phyloP scores from a whole-genome alignment of 2,329 filamentous ascomycete species.

The Metarhizium anisopliae region DNA sequence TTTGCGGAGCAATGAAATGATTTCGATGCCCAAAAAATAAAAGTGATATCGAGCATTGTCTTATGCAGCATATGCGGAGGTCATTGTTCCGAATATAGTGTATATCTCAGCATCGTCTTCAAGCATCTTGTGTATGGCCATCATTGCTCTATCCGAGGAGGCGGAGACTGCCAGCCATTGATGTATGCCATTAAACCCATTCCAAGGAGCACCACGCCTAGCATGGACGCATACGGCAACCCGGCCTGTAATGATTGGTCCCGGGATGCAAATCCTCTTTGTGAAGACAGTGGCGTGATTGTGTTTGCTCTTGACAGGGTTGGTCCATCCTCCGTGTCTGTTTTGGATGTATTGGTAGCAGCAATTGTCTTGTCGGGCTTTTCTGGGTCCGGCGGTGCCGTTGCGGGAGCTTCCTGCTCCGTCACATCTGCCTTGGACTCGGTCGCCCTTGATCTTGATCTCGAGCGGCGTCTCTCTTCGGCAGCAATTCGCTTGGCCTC shows the following conservation, averaged over 20 bases:
- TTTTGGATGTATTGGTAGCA: slow-evolving; percentile 14
- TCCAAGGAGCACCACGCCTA: slow-evolving; percentile 72
- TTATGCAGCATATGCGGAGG: background rate
- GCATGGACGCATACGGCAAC: slow-evolving; percentile 71
- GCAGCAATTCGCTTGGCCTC: slow-evolving; percentile 39
- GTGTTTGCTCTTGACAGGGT: slow-evolving; percentile 40
- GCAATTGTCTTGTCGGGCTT: background rate
- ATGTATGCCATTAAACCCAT: slow-evolving; percentile 82
- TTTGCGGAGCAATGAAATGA: background rate
- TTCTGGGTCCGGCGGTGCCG: background rate
- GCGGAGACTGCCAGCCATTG: slow-evolving; percentile 62
- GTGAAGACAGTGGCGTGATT: slow-evolving; percentile 34
- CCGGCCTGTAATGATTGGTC: slow-evolving; percentile 40
- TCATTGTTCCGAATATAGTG: background rate
- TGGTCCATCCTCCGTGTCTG: slow-evolving; percentile 29
- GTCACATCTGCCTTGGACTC: slow-evolving; percentile 7
- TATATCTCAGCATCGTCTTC: background rate
- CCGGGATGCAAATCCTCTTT: slow-evolving; percentile 30
- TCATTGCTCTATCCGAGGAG: slow-evolving; percentile 24
- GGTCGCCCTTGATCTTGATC: slow-evolving; percentile 15
- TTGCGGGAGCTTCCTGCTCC: background rate
- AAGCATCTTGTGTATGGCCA: background rate
- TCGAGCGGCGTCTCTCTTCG: slow-evolving; percentile 30
- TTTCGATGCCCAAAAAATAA: background rate
- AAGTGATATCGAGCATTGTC: background rate